Percentiles rank a stretch among this genome's conserved stretches.
Evolutionary conservation across 805 yeast genomes (phyloP).

Genomic region (Kodamaea laetipori): DNA sequence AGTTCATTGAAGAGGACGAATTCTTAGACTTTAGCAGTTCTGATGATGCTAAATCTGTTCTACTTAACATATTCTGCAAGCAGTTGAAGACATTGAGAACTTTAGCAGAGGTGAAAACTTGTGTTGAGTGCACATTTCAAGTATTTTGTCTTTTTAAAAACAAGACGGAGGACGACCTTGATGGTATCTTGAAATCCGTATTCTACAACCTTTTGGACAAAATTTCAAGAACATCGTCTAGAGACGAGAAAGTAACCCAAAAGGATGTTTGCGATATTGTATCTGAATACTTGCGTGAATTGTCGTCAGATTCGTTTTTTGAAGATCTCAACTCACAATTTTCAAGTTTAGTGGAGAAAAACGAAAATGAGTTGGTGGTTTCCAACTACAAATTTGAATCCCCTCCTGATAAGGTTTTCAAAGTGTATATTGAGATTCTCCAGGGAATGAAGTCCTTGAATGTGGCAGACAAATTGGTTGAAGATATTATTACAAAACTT

Average conservation of each 20-base stretch:
- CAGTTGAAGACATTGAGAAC: constrained; percentile 20
- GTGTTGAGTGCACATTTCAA: constrained; percentile 23
- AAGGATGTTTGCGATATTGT: neutral
- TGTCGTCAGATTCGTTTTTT: constrained; percentile 7
- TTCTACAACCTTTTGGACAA: constrained; percentile 9
- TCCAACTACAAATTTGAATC: constrained; percentile 15
- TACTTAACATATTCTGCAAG: constrained; percentile 20
- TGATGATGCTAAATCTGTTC: constrained; percentile 22
- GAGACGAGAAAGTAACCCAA: neutral
- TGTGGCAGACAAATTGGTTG: constrained; percentile 1
- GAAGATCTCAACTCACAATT: constrained; percentile 1
- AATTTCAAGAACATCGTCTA: neutral
- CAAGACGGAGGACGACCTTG: constrained; percentile 4
- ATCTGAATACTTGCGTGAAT: constrained; percentile 3
- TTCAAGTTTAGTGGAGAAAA: neutral
- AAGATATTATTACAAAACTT: neutral
- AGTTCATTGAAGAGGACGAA: constrained; percentile 12
- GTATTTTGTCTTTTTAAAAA: constrained; percentile 19
- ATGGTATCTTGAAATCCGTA: constrained; percentile 3
- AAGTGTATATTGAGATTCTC: constrained; percentile 14
- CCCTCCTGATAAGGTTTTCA: constrained; percentile 12
- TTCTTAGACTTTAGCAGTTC: constrained; percentile 22
- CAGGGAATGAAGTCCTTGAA: neutral
- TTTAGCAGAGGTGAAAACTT: constrained; percentile 21
- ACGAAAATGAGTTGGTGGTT: constrained; percentile 3